Evolutionary conservation across 2,329 filamentous ascomycete genomes (phyloP).

Genomic region (Neonectria neomacrospora): DNA sequence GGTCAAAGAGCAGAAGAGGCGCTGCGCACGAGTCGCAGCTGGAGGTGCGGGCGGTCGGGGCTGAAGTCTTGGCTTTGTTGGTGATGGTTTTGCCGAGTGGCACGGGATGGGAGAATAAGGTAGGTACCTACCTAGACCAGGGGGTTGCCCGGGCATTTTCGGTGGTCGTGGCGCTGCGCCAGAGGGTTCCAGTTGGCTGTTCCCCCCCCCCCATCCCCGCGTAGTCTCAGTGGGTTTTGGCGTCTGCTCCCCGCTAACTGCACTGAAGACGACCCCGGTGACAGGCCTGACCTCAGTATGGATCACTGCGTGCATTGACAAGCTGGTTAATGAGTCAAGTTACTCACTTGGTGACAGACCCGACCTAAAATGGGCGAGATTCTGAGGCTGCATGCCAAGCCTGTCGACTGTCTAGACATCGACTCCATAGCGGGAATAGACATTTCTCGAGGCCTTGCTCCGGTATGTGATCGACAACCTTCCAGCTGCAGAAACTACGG

Average conservation of each 20-base stretch:
- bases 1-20: conserved; percentile 3
- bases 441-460: neutral
- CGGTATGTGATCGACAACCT: no score
- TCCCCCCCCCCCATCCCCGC: neutral
- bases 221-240: neutral
- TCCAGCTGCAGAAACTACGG: no score
- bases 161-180: conserved; percentile 1
- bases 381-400: neutral
- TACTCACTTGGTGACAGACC: no score
- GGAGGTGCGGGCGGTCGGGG: conserved; percentile 11
- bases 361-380: no score
- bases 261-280: neutral
- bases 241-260: neutral
- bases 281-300: neutral
- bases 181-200: neutral
- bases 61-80: conserved; percentile 22
- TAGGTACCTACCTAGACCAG: neutral
- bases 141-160: neutral
- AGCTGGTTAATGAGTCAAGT: no score
- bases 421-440: no score
- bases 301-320: no score
- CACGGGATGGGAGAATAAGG: conserved; percentile 1
- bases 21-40: conserved; percentile 8
- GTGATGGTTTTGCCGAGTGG: conserved; percentile 11
- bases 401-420: neutral